Conservation (phyloP, 495 filamentous ascomycete genomes). For the Talaromyces stipitatus region DNA sequence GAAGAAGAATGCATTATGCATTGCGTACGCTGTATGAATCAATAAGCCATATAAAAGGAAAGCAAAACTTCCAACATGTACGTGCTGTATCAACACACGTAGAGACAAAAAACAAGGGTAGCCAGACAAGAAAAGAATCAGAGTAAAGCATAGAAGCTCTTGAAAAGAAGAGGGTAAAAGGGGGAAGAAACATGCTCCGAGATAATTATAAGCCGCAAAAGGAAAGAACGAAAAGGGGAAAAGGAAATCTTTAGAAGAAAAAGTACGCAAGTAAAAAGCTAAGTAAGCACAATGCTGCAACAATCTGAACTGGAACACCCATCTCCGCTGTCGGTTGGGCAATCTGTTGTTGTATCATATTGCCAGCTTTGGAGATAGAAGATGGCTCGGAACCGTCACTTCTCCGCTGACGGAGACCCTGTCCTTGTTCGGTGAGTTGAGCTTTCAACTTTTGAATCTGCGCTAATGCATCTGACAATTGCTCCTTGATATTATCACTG, state of each 20-base stretch:
- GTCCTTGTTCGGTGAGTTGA: constrained; percentile 55
- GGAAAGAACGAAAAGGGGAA: constrained; percentile 11
- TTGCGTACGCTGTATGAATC: neutral
- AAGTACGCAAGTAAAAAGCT: constrained; percentile 92
- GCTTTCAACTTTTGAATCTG: constrained; percentile 64
- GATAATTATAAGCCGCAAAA: constrained; percentile 9
- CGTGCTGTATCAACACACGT: neutral
- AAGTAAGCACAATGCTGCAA: constrained; percentile 74
- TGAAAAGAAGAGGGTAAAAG: neutral
- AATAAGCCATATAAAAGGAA: neutral
- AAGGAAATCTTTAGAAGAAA: constrained; percentile 62
- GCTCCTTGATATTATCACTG: constrained; percentile 42
- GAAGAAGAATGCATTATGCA: neutral
- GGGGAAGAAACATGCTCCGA: neutral
- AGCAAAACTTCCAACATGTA: neutral
- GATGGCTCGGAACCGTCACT: neutral
- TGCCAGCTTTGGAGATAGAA: constrained; percentile 31
- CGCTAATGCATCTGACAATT: constrained; percentile 69
- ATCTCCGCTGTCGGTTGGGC: constrained; percentile 40
- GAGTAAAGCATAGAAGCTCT: neutral
- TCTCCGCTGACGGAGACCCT: constrained; percentile 10
- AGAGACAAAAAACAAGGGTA: neutral
- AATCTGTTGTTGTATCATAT: constrained; percentile 40
- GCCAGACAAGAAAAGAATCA: neutral
- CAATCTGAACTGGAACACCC: constrained; percentile 81